Conservation (phyloP, 176 grass and related monocot genomes). For the Lolium perenne region DNA sequence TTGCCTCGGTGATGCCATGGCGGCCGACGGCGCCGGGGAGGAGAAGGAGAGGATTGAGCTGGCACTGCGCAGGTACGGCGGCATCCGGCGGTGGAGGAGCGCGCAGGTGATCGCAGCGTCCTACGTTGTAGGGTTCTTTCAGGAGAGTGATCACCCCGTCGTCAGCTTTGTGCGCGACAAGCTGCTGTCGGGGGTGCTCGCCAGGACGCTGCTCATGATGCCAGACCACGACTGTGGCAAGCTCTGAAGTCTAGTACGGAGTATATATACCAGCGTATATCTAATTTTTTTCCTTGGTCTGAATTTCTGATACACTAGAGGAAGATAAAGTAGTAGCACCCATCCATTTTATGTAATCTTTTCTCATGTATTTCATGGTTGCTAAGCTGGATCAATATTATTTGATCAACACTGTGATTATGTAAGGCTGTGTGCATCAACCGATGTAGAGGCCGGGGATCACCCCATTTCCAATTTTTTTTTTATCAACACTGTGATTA, state of each 20-base stretch:
- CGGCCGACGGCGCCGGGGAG: not conserved
- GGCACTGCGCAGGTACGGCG: not conserved
- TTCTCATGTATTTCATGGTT: too few species aligned
- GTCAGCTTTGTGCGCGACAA: constrained; percentile 3
- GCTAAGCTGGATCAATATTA: too few species aligned
- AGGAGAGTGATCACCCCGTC: constrained; percentile 10
- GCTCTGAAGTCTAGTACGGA: not conserved
- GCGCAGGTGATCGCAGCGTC: constrained; percentile 1
- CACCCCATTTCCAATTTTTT: too few species aligned
- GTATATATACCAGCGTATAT: too few species aligned
- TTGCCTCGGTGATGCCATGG: constrained; percentile 37
- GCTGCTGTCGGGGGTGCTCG: constrained; percentile 6
- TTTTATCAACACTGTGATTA: too few species aligned
- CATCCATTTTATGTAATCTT: too few species aligned
- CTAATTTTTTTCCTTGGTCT: too few species aligned
- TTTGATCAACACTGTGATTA: too few species aligned
- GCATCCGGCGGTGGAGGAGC: constrained; percentile 21
- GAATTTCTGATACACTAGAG: too few species aligned
- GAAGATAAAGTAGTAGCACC: too few species aligned
- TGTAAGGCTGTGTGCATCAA: too few species aligned
- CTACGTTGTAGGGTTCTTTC: constrained; percentile 4
- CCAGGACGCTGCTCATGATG: constrained; percentile 21
- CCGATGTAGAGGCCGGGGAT: too few species aligned
- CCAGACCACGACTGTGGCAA: constrained; percentile 10
- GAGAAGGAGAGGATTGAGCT: not conserved